Percentiles rank a stretch among this genome's conserved stretches.
Conservation (phyloP, 768 basidiomycete genomes). For the Phylloporus arenicola region DNA sequence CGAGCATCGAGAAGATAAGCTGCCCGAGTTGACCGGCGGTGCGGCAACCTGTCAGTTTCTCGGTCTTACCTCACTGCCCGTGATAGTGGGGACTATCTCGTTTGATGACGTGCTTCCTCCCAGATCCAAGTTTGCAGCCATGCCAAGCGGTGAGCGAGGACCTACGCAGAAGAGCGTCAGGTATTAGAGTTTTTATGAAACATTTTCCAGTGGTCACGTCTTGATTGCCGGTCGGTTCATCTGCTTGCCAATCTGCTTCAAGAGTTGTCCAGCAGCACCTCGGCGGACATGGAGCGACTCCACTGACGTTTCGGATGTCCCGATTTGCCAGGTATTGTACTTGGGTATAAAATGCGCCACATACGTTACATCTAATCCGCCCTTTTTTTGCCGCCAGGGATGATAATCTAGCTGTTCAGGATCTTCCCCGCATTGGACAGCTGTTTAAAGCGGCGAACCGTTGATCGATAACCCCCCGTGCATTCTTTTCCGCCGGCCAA, state of each 20-base stretch:
- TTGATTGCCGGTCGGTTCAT: slow-evolving; percentile 5
- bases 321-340: neutral
- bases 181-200: neutral
- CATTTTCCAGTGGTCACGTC: neutral
- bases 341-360: neutral
- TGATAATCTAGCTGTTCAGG: slow-evolving; percentile 8
- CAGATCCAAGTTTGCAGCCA: neutral
- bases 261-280: neutral
- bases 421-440: slow-evolving; percentile 13
- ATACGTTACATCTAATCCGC: neutral
- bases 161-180: neutral
- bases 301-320: slow-evolving; percentile 7
- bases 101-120: neutral
- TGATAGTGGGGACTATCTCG: neutral
- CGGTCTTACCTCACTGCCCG: neutral
- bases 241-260: neutral
- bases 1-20: neutral
- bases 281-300: neutral
- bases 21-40: neutral
- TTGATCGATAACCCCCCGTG: slow-evolving; percentile 19
- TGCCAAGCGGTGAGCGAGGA: neutral
- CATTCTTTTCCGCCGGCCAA: too few relatives aligned
- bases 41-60: neutral
- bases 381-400: slow-evolving; percentile 3
- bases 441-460: slow-evolving; percentile 16